These are phyloP conservation scores for Aspergillus sp. DNA, from an alignment of 2,329 filamentous ascomycete genomes.

Conservation along the genomic window DNA sequence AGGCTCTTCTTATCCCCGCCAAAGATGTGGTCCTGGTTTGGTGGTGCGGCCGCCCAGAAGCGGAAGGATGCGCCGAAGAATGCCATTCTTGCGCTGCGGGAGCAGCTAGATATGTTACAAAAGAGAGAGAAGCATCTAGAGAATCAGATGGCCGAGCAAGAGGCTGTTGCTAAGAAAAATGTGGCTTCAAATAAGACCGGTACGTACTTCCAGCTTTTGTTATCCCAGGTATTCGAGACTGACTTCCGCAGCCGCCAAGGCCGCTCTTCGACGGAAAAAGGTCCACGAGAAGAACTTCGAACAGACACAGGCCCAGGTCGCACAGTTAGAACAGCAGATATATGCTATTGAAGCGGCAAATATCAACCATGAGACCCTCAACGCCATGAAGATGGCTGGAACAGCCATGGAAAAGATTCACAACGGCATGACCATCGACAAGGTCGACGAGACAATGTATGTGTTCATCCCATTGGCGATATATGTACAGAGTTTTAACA, in stretches of 20 bases:
- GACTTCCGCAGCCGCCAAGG: conserved; percentile 70
- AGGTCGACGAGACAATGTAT: conserved; percentile 93
- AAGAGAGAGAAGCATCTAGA: conserved; percentile 92
- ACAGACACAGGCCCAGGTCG: conserved; percentile 85
- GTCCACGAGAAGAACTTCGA: conserved; percentile 86
- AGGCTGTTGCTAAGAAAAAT: conserved; percentile 82
- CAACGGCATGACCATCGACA: conserved; percentile 84
- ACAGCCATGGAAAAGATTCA: conserved; percentile 93
- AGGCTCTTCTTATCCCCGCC: conserved; percentile 8
- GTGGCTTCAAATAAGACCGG: conserved; percentile 87
- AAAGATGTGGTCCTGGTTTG: conserved; percentile 84
- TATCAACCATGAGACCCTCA: conserved; percentile 95
- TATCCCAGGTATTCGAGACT: background rate
- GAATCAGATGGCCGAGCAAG: conserved; percentile 90
- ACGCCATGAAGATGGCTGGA: conserved; percentile 89
- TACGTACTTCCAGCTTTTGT: conserved; percentile 48
- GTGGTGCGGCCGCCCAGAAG: conserved; percentile 77
- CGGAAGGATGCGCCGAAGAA: conserved; percentile 95
- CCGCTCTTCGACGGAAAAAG: conserved; percentile 91
- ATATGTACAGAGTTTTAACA: background rate
- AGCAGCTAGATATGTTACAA: conserved; percentile 94
- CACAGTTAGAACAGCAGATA: conserved; percentile 91
- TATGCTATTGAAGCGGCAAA: conserved; percentile 97
- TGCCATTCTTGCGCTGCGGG: conserved; percentile 83
- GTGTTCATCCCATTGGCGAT: conserved; percentile 34